A percentile compares a stretch with the other conserved stretches of the same genome.
These are phyloP conservation scores for Podospora conica DNA, from an alignment of 495 filamentous ascomycete genomes.

Conservation along the genomic window DNA sequence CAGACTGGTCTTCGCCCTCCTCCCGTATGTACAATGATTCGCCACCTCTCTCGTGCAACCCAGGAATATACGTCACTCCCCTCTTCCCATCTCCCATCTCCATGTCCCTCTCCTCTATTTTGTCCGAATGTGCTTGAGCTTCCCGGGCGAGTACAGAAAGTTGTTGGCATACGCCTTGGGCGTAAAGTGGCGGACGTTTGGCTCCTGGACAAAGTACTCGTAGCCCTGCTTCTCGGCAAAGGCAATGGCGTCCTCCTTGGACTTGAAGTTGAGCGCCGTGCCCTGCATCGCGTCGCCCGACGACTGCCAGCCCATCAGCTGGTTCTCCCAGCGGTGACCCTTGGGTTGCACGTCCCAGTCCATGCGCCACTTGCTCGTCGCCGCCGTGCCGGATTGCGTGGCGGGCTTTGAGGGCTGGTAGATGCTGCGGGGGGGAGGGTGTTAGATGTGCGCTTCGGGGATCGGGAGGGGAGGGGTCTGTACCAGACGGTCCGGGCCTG, in stretches of 20 bases:
- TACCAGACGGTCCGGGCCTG: conserved; percentile 93
- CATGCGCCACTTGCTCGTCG: conserved; percentile 86
- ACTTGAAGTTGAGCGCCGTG: conserved; percentile 80
- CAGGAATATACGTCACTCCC: not conserved
- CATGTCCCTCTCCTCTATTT: conserved; percentile 54
- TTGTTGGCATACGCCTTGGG: conserved; percentile 97
- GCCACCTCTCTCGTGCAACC: not conserved
- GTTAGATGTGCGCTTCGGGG: not conserved
- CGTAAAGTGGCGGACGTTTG: conserved; percentile 74
- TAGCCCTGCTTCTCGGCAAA: conserved; percentile 99
- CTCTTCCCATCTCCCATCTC: not conserved
- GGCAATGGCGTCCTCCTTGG: conserved; percentile 87
- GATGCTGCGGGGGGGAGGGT: conserved; percentile 51
- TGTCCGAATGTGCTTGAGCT: conserved; percentile 86
- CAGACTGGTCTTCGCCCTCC: not conserved
- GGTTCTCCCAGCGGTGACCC: conserved; percentile 95
- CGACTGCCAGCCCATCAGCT: conserved; percentile 96
- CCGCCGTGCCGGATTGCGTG: conserved; percentile 86
- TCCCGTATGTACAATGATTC: conserved; percentile 6
- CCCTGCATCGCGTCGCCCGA: conserved; percentile 91
- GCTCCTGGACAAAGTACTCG: conserved; percentile 98
- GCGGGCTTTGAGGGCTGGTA: conserved; percentile 84
- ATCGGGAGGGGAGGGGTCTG: conserved; percentile 21
- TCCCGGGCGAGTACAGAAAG: conserved; percentile 76
- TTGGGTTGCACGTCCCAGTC: conserved; percentile 92